phyloP scores from a whole-genome alignment of 1,284 basidiomycete genomes.

The Pascua guehoae region DNA sequence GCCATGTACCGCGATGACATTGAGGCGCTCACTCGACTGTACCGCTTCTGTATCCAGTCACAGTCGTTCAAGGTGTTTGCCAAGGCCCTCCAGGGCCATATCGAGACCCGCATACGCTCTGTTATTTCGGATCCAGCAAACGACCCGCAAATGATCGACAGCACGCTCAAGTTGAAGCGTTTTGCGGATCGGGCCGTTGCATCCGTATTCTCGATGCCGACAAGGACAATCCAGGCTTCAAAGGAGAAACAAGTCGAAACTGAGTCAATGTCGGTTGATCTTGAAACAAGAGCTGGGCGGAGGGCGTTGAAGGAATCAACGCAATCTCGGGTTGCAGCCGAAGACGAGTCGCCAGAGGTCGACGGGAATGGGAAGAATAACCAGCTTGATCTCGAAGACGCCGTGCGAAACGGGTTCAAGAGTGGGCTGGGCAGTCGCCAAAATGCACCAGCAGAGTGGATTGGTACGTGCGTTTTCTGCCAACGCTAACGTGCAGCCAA shows the following conservation, averaged over 20 bases:
- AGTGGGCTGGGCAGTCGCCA: constrained; percentile 73
- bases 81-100: constrained; percentile 61
- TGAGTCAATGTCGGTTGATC: background rate
- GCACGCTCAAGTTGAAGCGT: constrained; percentile 67
- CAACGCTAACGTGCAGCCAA: constrained; percentile 58
- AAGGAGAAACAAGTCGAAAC: background rate
- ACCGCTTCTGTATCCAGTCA: constrained; percentile 61
- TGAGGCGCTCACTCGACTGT: constrained; percentile 58
- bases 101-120: constrained; percentile 37
- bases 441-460: constrained; percentile 89
- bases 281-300: constrained; percentile 15
- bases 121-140: constrained; percentile 57
- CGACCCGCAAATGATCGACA: constrained; percentile 65
- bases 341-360: background rate
- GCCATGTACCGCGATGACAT: constrained; percentile 58
- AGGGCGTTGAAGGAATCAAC: constrained; percentile 1
- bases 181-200: constrained; percentile 59
- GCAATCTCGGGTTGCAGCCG: background rate
- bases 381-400: constrained; percentile 44
- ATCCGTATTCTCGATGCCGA: constrained; percentile 52
- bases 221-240: constrained; percentile 1
- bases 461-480: constrained; percentile 45
- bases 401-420: constrained; percentile 67
- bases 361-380: constrained; percentile 1
- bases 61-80: constrained; percentile 58